Evolutionary conservation across 768 basidiomycete genomes (phyloP), one percentile per base, ranked within the genome.

Genomic region (Tylopilus rubrobrunneus): DNA sequence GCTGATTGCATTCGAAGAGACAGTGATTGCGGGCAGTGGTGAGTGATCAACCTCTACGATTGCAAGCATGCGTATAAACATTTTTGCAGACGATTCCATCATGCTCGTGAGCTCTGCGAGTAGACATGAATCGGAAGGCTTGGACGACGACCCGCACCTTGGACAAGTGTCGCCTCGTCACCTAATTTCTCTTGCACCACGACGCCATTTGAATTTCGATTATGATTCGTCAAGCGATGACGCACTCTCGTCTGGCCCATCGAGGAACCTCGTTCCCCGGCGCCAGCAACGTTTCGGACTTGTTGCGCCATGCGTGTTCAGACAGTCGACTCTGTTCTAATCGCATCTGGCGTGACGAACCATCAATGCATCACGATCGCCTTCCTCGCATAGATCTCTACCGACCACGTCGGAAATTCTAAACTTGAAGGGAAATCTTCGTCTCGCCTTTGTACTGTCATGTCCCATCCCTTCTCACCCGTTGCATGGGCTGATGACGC

Each of bases 131-230:
- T 34, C 55, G 1, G 70, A 77, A 49, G 63, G 73, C 12, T 87
- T 86, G 4, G 86, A 88, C 59, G 85, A 89, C 53, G 84, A 87
- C 56, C 78, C 77, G 0, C 75, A 76, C 55, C 55, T 81, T 27
- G 85, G 85, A 0, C 84, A 86, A 65, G 83, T 87, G 17, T 87
- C 84, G 0, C 85, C 86, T n/a, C 78, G 79, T 55, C 83, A 83
- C 60, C 67, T 88, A 31, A 79, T 82, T 37, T 89, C 86, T 8
- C 85, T 86, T 7, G 76, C 73, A 21, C 67, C 78, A 40, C 80
- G 75, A 34, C 76, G 78, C 39, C 58, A 66, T 21, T 65, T 70
- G 56, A 61, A 49, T 31, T 56, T 53, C 19, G 66, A 74, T 49
- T 66, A 69, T 31, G 75, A 78, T 51, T 68, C 70, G 1, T 70